These are phyloP conservation scores for Eutrema heterophyllum DNA, from an alignment of 345 rosid species.

Conservation along the genomic window DNA sequence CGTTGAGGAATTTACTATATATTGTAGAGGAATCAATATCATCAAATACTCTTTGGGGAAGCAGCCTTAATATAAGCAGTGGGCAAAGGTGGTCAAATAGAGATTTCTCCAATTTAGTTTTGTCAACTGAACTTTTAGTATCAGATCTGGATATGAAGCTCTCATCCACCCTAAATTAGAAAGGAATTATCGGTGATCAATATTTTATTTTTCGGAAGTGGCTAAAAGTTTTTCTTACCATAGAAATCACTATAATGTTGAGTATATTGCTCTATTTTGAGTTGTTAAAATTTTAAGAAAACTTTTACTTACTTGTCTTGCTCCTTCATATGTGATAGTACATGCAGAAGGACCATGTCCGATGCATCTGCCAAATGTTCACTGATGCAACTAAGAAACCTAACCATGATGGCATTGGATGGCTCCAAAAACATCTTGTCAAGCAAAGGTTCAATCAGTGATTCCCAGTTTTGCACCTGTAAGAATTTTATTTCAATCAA, in stretches of 20 bases:
- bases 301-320: constrained; percentile 50
- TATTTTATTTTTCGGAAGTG: neutral
- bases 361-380: constrained; percentile 59
- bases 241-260: neutral
- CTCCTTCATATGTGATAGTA: constrained; percentile 52
- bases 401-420: constrained; percentile 71
- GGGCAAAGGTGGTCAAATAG: constrained; percentile 85
- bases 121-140: constrained; percentile 33
- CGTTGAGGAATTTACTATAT: constrained; percentile 52
- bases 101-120: constrained; percentile 36
- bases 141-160: constrained; percentile 35
- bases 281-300: no score
- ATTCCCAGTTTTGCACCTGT: constrained; percentile 75
- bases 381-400: constrained; percentile 65
- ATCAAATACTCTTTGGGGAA: constrained; percentile 75
- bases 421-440: constrained; percentile 91
- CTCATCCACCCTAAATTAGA: constrained; percentile 37
- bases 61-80: constrained; percentile 70
- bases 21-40: constrained; percentile 43
- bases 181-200: neutral
- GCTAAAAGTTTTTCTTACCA: neutral
- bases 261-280: no score
- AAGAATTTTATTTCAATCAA: constrained; percentile 22
- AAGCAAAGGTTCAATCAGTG: constrained; percentile 55
- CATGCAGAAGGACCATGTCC: constrained; percentile 50